Conservation (phyloP, 176 grass and related monocot species). For the maize (Zea mays) region Zm-B73-REFERENCE-NAM-5.0 NC_050098.1:171757501-171758000, state of each 20-base stretch:
- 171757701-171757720: conserved; percentile 28
- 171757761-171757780: not conserved
- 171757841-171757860: too few species aligned
- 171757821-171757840: not conserved
- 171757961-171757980: not conserved
- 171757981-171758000: not conserved
- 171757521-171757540: not conserved
- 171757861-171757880: not conserved
- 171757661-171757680: not conserved
- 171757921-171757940: too few species aligned
- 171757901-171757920: too few species aligned
- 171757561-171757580: not conserved
- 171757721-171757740: not conserved
- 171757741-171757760: too few species aligned
- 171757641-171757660: not conserved
- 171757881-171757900: too few species aligned
- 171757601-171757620: not conserved
- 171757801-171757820: not conserved
- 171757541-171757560: conserved; percentile 4
- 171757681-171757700: not conserved
- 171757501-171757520: too few species aligned
- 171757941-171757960: too few species aligned
- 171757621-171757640: not conserved
- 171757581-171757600: not conserved
- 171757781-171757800: not conserved